A percentile compares a stretch with the other conserved stretches of the same genome.
phyloP scores from a whole-genome alignment of 2,329 filamentous ascomycete genomes.

The Clonostachys rhizophaga region DNA sequence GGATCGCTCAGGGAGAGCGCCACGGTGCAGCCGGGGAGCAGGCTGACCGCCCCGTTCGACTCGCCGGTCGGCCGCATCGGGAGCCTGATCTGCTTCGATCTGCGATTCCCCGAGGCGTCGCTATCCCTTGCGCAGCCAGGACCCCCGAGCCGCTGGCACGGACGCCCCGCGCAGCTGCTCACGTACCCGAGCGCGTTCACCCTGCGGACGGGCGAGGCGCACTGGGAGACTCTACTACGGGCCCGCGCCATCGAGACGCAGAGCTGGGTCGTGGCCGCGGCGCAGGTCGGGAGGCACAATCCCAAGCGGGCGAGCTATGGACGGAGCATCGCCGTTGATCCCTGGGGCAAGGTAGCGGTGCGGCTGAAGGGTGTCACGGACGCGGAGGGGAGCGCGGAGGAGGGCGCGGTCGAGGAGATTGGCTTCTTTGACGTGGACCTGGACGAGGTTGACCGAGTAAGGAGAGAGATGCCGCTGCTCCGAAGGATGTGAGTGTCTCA shows the following conservation, averaged over 20 bases:
- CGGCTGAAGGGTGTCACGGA: conserved; percentile 54
- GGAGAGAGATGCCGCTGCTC: conserved; percentile 46
- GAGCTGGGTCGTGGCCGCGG: conserved; percentile 80
- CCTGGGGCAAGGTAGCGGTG: conserved; percentile 75
- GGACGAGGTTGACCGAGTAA: conserved; percentile 37
- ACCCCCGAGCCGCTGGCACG: conserved; percentile 17
- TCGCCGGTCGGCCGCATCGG: conserved; percentile 72
- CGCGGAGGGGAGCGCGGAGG: conserved; percentile 28
- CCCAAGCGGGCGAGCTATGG: conserved; percentile 79
- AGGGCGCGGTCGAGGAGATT: conserved; percentile 37
- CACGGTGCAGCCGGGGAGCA: conserved; percentile 63
- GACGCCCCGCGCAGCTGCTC: conserved; percentile 62
- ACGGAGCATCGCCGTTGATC: conserved; percentile 78
- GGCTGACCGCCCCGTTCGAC: conserved; percentile 65
- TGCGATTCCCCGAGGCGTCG: conserved; percentile 76
- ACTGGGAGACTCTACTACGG: conserved; percentile 78
- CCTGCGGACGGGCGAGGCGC: conserved; percentile 74
- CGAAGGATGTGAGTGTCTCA: conserved; percentile 41
- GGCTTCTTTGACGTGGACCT: conserved; percentile 52
- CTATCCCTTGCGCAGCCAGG: conserved; percentile 53
- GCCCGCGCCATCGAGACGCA: conserved; percentile 86
- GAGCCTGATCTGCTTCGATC: conserved; percentile 83
- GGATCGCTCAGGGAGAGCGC: conserved; percentile 41
- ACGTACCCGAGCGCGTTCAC: conserved; percentile 92
- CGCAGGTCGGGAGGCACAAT: conserved; percentile 70